phyloP scores from a whole-genome alignment of 2,329 filamentous ascomycete genomes.

The Pseudogymnoascus sp. region DNA sequence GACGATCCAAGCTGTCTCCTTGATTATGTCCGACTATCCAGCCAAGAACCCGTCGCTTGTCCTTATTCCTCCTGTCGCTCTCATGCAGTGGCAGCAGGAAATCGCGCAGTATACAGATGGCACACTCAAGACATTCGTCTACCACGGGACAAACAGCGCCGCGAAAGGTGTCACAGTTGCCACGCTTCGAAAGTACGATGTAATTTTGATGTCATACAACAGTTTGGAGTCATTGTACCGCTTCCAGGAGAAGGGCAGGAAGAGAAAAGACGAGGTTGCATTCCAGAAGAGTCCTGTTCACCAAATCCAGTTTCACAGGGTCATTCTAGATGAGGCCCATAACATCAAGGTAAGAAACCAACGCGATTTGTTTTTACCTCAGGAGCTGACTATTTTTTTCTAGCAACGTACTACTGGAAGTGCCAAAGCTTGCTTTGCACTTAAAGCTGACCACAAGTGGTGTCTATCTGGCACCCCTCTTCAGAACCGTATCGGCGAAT shows the following conservation, averaged over 20 bases:
- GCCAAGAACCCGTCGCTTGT: constrained; percentile 75
- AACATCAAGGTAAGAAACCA: constrained; percentile 64
- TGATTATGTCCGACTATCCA: constrained; percentile 97
- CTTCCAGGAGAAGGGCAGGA: constrained; percentile 86
- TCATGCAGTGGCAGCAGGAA: constrained; percentile 91
- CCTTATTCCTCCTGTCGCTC: constrained; percentile 80
- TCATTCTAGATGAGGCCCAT: constrained; percentile 92
- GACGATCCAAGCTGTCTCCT: constrained; percentile 93
- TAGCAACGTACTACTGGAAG: constrained; percentile 77
- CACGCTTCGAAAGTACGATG: constrained; percentile 73
- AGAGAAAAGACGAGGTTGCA: constrained; percentile 66
- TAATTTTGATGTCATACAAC: constrained; percentile 97
- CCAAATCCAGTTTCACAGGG: constrained; percentile 74
- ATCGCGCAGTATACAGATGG: constrained; percentile 77
- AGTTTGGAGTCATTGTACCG: constrained; percentile 84
- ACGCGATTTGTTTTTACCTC: constrained; percentile 14
- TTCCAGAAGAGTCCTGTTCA: constrained; percentile 75
- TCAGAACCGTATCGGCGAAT: constrained; percentile 94
- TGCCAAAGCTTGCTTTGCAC: constrained; percentile 87
- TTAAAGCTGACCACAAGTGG: constrained; percentile 86
- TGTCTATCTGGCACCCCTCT: constrained; percentile 91
- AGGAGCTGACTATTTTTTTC: constrained; percentile 20
- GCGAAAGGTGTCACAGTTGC: constrained; percentile 66
- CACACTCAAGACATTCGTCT: constrained; percentile 81
- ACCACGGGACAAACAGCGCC: constrained; percentile 78